These are phyloP conservation scores for Camellia oleifera DNA, from an alignment of 179 eudicot species.

Conservation along the genomic window DNA sequence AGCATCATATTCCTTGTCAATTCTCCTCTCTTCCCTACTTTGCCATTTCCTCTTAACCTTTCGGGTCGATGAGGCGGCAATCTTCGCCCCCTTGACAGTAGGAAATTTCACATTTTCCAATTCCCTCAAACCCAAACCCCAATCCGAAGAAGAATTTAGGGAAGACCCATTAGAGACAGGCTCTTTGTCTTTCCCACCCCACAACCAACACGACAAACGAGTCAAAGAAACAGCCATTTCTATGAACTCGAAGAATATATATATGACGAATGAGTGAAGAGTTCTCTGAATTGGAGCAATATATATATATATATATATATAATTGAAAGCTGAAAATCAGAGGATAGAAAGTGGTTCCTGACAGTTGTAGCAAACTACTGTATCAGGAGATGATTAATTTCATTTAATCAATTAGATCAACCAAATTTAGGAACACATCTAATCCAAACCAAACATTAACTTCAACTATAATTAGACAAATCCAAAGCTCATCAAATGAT, in stretches of 20 bases:
- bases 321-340: slow-evolving; percentile 2
- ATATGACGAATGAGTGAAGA: background rate
- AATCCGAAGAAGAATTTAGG: slow-evolving; percentile 37
- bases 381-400: background rate
- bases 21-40: slow-evolving; percentile 63
- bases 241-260: background rate
- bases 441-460: background rate
- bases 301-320: background rate
- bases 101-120: slow-evolving; percentile 54
- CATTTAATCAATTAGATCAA: background rate
- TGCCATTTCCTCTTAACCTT: slow-evolving; percentile 63
- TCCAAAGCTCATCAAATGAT: background rate
- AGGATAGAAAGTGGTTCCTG: slow-evolving; percentile 10
- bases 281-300: background rate
- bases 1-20: slow-evolving; percentile 78
- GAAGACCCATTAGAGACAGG: slow-evolving; percentile 37
- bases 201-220: slow-evolving; percentile 55
- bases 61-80: slow-evolving; percentile 38
- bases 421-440: background rate
- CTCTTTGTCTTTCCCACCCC: slow-evolving; percentile 52
- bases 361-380: slow-evolving; percentile 13
- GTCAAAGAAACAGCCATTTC: slow-evolving; percentile 52
- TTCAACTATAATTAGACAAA: background rate
- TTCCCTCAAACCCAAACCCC: slow-evolving; percentile 44
- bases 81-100: slow-evolving; percentile 31